These are phyloP conservation scores for Boletus sp. DNA, from an alignment of 1,284 basidiomycete species.

Conservation along the genomic window DNA sequence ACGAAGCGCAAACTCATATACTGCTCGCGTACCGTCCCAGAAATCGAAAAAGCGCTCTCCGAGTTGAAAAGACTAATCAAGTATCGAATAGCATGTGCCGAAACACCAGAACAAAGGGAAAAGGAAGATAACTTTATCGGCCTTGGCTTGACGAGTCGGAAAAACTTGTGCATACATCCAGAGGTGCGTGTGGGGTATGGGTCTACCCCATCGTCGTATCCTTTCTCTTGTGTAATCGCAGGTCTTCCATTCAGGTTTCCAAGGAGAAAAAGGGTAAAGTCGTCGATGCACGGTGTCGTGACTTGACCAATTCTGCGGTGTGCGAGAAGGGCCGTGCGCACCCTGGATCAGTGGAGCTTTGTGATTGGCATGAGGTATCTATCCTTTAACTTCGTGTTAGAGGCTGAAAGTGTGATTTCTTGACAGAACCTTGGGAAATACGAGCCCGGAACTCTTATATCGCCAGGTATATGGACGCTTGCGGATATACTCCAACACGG, in stretches of 20 bases:
- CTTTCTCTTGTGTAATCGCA: slow-evolving; percentile 5
- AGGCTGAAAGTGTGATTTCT: neutral
- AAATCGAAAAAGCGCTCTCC: slow-evolving; percentile 97
- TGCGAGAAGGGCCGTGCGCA: slow-evolving; percentile 85
- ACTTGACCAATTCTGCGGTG: slow-evolving; percentile 84
- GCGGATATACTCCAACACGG: slow-evolving; percentile 92
- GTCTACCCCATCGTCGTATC: neutral
- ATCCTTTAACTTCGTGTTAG: slow-evolving; percentile 2
- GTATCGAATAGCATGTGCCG: slow-evolving; percentile 73
- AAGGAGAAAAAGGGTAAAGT: slow-evolving; percentile 98
- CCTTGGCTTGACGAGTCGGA: slow-evolving; percentile 90
- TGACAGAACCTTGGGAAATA: slow-evolving; percentile 67
- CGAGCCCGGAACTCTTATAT: slow-evolving; percentile 83
- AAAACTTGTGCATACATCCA: slow-evolving; percentile 96
- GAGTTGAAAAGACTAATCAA: slow-evolving; percentile 95
- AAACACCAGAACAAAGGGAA: slow-evolving; percentile 69
- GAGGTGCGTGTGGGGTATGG: slow-evolving; percentile 53
- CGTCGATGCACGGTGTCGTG: slow-evolving; percentile 94
- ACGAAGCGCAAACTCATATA: slow-evolving; percentile 94
- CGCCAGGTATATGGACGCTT: slow-evolving; percentile 89
- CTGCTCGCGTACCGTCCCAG: slow-evolving; percentile 99
- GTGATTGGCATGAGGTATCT: slow-evolving; percentile 91
- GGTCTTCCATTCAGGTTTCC: slow-evolving; percentile 57
- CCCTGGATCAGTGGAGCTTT: slow-evolving; percentile 90
- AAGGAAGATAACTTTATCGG: slow-evolving; percentile 87